These are phyloP conservation scores for Scorias spongiosa DNA, from an alignment of 2,329 filamentous ascomycete species.

Conservation along the genomic window DNA sequence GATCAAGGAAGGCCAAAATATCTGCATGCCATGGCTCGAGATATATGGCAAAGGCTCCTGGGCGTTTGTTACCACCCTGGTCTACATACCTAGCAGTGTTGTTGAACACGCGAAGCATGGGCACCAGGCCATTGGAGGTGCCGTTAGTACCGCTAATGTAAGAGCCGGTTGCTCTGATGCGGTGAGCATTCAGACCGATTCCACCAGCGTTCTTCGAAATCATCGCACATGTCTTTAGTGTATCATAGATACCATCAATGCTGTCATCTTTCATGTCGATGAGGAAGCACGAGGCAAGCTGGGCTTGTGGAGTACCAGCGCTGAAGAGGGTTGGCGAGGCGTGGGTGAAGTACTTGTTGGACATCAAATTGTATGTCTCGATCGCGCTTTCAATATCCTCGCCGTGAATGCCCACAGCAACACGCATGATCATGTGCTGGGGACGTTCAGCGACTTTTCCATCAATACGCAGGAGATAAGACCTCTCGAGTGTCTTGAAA, in stretches of 20 bases:
- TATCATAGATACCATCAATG: constrained; percentile 98
- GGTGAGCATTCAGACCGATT: constrained; percentile 91
- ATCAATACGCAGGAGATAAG: constrained; percentile 88
- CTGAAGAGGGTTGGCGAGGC: constrained; percentile 97
- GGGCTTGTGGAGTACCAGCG: constrained; percentile 83
- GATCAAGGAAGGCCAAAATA: constrained; percentile 91
- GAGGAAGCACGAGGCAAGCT: constrained; percentile 95
- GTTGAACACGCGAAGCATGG: constrained; percentile 98
- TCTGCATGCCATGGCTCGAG: constrained; percentile 98
- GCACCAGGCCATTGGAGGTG: constrained; percentile 91
- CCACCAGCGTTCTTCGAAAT: constrained; percentile 99
- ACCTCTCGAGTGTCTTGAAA: constrained; percentile 97
- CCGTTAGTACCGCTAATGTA: constrained; percentile 98
- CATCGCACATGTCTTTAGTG: constrained; percentile 97
- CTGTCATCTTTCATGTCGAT: constrained; percentile 99
- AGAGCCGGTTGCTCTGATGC: constrained; percentile 90
- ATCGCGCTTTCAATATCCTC: constrained; percentile 87
- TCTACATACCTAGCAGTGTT: constrained; percentile 98
- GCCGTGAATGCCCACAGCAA: constrained; percentile 90
- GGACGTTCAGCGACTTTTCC: constrained; percentile 94
- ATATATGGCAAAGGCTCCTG: constrained; percentile 96
- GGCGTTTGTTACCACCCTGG: constrained; percentile 97
- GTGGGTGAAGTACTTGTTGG: constrained; percentile 95
- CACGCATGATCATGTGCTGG: constrained; percentile 99
- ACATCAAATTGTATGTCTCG: constrained; percentile 99